phyloP scores from a whole-genome alignment of 2,329 filamentous ascomycete species.

The Fusarium dlaminii region DNA sequence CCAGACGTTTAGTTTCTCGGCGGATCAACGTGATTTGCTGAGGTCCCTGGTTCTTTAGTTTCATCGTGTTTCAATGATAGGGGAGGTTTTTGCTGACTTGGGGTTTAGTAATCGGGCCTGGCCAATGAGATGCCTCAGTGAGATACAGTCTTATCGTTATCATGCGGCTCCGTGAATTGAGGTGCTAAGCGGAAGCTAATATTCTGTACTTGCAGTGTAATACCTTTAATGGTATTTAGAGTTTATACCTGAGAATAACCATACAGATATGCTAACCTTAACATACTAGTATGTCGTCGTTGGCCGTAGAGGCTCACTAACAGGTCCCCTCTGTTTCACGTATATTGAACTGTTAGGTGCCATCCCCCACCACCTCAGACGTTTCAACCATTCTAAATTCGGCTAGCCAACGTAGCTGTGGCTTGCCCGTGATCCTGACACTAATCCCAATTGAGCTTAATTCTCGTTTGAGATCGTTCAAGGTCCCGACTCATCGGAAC shows the following conservation, averaged over 20 bases:
- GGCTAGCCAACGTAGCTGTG: neutral
- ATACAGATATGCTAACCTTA: neutral
- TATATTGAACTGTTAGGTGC: neutral
- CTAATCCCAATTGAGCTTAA: neutral
- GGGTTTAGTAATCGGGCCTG: neutral
- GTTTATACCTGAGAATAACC: neutral
- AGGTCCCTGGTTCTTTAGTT: neutral
- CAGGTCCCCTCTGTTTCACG: neutral
- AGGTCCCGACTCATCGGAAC: neutral
- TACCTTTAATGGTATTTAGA: neutral
- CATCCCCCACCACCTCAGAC: neutral
- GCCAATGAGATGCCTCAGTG: neutral
- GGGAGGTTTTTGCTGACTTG: neutral
- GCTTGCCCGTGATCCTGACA: too few species aligned
- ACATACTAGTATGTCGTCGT: too few species aligned
- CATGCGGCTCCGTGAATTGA: neutral
- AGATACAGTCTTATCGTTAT: neutral
- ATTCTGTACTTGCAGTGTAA: neutral
- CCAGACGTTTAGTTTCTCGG: slow-evolving; percentile 11
- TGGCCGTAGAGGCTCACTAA: neutral
- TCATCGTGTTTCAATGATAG: slow-evolving; percentile 9
- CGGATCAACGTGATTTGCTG: neutral
- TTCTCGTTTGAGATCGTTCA: neutral
- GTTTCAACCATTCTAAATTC: neutral
- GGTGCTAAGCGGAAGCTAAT: neutral